phyloP scores from a whole-genome alignment of 2,329 filamentous ascomycete genomes.

The Apiospora phragmitis region DNA sequence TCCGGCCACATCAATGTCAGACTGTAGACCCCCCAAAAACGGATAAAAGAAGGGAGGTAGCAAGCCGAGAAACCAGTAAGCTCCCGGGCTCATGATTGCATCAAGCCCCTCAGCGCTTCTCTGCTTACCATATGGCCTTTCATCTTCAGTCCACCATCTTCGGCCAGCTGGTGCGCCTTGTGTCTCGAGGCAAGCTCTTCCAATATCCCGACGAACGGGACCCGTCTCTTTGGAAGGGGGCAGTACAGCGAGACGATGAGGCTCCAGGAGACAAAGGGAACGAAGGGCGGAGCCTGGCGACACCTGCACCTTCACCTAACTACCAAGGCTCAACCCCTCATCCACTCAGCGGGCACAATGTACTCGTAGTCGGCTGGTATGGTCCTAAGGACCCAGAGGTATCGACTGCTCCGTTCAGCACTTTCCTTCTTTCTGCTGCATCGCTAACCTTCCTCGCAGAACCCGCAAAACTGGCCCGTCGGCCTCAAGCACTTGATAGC shows the following conservation, averaged over 20 bases:
- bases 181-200: constrained; percentile 36
- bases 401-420: neutral
- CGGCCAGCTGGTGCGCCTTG: constrained; percentile 40
- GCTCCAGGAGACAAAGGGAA: constrained; percentile 43
- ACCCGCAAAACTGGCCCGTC: constrained; percentile 38
- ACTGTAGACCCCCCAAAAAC: neutral
- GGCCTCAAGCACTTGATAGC: constrained; percentile 37
- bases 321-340: constrained; percentile 19
- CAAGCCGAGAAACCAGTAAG: neutral
- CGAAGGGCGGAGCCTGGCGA: constrained; percentile 45
- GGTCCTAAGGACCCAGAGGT: constrained; percentile 46
- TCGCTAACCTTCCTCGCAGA: constrained; percentile 18
- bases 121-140: neutral
- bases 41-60: too few species aligned
- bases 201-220: constrained; percentile 48
- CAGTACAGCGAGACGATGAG: constrained; percentile 27
- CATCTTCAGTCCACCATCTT: constrained; percentile 43
- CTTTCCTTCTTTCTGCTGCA: neutral
- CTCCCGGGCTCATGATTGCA: neutral
- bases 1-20: neutral
- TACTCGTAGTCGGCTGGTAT: constrained; percentile 53
- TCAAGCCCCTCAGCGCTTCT: neutral
- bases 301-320: constrained; percentile 30
- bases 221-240: constrained; percentile 46
- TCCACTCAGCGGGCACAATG: constrained; percentile 52